These are phyloP conservation scores for Dalbergia cochinchinensis DNA, from an alignment of 306 rosid genomes.

Conservation along the genomic window DNA sequence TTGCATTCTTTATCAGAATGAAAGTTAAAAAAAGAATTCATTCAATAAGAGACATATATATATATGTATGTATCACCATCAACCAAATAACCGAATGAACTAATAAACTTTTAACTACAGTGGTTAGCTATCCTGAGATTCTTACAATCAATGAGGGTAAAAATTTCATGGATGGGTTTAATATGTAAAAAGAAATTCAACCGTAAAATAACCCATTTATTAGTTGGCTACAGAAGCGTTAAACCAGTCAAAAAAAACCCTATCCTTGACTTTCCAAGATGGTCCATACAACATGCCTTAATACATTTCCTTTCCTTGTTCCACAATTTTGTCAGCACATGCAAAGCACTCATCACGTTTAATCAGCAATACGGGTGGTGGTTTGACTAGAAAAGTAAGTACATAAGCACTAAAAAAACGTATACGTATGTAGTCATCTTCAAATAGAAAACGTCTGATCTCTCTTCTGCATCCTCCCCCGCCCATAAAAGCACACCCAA, in stretches of 20 bases:
- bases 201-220: too few species aligned
- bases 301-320: conserved; percentile 32
- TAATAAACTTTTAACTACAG: too few species aligned
- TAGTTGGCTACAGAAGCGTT: not conserved
- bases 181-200: too few species aligned
- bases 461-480: conserved; percentile 4
- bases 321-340: conserved; percentile 32
- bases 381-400: conserved; percentile 28
- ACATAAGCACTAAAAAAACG: conserved; percentile 14
- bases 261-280: conserved; percentile 1
- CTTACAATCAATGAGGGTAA: too few species aligned
- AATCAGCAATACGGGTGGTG: conserved; percentile 11
- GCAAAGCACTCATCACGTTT: conserved; percentile 43
- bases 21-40: too few species aligned
- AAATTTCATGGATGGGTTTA: too few species aligned
- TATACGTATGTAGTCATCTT: conserved; percentile 29
- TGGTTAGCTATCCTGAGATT: too few species aligned
- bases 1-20: too few species aligned
- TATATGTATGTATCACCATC: too few species aligned
- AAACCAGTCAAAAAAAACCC: not conserved
- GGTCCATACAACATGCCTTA: conserved; percentile 47
- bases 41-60: too few species aligned
- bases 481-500: not conserved
- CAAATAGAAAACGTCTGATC: conserved; percentile 31
- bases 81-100: too few species aligned